Base-by-base conservation (phyloP, 805 yeast species). In the Yarrowia sp. region DNA sequence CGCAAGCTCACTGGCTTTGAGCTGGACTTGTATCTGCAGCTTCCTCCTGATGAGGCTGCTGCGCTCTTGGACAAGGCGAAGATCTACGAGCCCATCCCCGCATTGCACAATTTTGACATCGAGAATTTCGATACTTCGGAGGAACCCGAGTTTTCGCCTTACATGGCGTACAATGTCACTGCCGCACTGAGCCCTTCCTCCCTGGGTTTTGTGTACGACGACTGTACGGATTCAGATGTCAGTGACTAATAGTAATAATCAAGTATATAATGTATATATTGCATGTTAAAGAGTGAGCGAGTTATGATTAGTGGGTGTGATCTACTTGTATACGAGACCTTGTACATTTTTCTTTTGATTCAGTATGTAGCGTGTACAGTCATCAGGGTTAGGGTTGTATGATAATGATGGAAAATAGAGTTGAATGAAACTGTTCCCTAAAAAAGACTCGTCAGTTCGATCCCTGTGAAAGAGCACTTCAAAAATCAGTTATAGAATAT, bases 1-100 rank as follows among this genome's bases (percentile, higher is more conserved):
- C 74, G 78, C 52, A 80, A 83, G 47, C 76, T 89, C 47, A 82
- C 90, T 0, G 85, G 83, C 9, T 74, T 61, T 36, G 55, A 46
- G 24, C 20, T 61, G 46, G 66, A 61, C 34, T 38, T 74, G 66
- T 66, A 66, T 30, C 14, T 55, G 34, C 44, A 64, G 17, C 58
- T 47, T 34, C 43, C 66, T 53, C 46, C 66, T 9, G 66, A 65
- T n/a, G 50, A 53, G 50, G 66, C 63, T 7, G 49, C 65, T 30
- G 50, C 39, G 3, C 38, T 38, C 5, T 8, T 65, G 40, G 65
- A 33, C 19, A 34, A 36, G 38, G 49, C 68, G 19, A 36, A 44
- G 13, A 36, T 66, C 12, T 38, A 20, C 46, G 56, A 58, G n/a
- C 66, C 66, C 24, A 50, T 68, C n/a, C 50, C 63, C 9, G 68